Conservation (phyloP, 2,329 filamentous ascomycete species). For the Exserohilum rostratum region DNA sequence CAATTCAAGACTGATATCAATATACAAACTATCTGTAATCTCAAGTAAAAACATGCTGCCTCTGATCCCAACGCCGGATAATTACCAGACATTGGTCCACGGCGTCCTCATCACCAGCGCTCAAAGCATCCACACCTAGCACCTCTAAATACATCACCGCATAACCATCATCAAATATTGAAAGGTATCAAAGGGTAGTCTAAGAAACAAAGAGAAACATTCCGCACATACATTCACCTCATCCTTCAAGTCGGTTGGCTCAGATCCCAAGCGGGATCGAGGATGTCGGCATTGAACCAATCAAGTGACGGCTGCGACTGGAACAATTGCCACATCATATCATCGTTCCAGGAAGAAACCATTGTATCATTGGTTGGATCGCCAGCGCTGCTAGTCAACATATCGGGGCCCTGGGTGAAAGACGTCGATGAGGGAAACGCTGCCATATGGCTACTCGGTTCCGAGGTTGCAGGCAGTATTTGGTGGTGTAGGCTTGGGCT, state of each 20-base stretch:
- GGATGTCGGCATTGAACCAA: conserved; percentile 43
- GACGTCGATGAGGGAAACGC: not conserved
- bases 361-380: conserved; percentile 10
- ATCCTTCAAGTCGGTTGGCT: conserved; percentile 17
- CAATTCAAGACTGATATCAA: too few relatives aligned
- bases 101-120: too few relatives aligned
- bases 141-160: not conserved
- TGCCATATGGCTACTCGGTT: not conserved
- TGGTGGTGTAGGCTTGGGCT: not conserved
- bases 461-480: not conserved
- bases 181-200: too few relatives aligned
- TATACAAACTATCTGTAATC: too few relatives aligned
- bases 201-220: too few relatives aligned
- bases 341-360: conserved; percentile 38
- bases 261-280: conserved; percentile 35
- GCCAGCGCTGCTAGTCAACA: conserved; percentile 1
- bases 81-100: too few relatives aligned
- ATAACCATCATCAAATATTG: too few relatives aligned
- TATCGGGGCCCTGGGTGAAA: not conserved
- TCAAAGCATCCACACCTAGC: not conserved
- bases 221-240: not conserved
- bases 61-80: too few relatives aligned
- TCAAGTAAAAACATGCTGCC: too few relatives aligned
- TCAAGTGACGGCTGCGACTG: conserved; percentile 43
- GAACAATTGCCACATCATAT: conserved; percentile 45